Evolutionary conservation across 2,329 filamentous ascomycete genomes (phyloP).

Genomic region (Diplodia intermedia): DNA sequence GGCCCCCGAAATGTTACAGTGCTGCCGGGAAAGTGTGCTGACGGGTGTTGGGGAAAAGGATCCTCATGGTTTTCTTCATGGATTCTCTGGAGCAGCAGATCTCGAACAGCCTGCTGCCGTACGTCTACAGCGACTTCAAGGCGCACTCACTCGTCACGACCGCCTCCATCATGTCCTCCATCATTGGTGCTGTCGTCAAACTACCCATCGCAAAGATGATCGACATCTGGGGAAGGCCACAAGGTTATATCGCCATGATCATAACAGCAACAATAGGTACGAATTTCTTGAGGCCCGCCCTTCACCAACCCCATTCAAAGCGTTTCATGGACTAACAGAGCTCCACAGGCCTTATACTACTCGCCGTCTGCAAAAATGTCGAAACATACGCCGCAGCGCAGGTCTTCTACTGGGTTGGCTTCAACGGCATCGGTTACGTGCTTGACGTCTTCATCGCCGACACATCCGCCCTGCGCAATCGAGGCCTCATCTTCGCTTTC

Average conservation of each 20-base stretch:
- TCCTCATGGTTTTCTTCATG: conserved; percentile 57
- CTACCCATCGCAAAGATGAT: conserved; percentile 71
- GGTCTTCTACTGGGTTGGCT: conserved; percentile 71
- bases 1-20: no score
- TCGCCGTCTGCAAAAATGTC: conserved; percentile 68
- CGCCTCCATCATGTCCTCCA: conserved; percentile 60
- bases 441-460: conserved; percentile 73
- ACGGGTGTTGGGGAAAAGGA: conserved; percentile 28
- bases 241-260: conserved; percentile 65
- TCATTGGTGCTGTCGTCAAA: conserved; percentile 67
- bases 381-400: conserved; percentile 66
- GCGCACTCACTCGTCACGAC: conserved; percentile 62
- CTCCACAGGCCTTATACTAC: conserved; percentile 52
- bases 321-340: not conserved
- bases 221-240: conserved; percentile 70
- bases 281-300: no score
- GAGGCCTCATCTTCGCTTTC: conserved; percentile 69
- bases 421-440: conserved; percentile 65
- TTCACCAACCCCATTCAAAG: not conserved
- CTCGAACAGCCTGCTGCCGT: conserved; percentile 43
- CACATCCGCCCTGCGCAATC: conserved; percentile 69
- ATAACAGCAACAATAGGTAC: conserved; percentile 57
- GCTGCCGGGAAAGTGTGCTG: not conserved
- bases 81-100: conserved; percentile 50
- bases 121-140: conserved; percentile 58